Percentiles rank a stretch among this genome's conserved stretches.
Evolutionary conservation across 371 early-diverging fungal species (phyloP).

Genomic region (Dinochytrium kinnereticum): DNA sequence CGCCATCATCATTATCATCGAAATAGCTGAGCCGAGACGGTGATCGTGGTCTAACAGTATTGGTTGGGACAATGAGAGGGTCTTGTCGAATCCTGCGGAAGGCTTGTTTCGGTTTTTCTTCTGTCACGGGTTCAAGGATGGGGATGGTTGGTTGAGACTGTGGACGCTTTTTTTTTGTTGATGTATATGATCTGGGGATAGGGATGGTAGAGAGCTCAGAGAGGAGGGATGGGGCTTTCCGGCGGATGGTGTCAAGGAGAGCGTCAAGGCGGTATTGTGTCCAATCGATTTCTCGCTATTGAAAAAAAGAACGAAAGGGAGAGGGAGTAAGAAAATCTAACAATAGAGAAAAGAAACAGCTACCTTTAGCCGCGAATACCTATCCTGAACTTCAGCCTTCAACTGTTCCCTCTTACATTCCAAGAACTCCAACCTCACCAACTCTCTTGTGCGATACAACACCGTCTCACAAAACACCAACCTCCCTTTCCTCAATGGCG

Average conservation of each 20-base stretch:
- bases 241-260: slow-evolving; percentile 28
- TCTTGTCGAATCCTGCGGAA: not conserved
- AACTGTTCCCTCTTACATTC: slow-evolving; percentile 23
- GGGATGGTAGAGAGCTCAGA: not conserved
- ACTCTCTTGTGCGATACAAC: not conserved
- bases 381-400: slow-evolving; percentile 21
- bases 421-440: slow-evolving; percentile 15
- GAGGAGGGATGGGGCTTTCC: slow-evolving; percentile 26
- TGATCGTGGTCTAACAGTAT: not conserved
- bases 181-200: slow-evolving; percentile 3
- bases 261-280: slow-evolving; percentile 28
- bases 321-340: too few species aligned
- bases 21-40: too few species aligned
- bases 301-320: not conserved
- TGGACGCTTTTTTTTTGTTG: too few species aligned
- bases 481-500: slow-evolving; percentile 20
- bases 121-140: not conserved
- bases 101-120: not conserved
- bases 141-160: not conserved
- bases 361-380: slow-evolving; percentile 26
- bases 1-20: too few species aligned
- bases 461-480: slow-evolving; percentile 26
- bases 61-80: not conserved
- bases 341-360: not conserved
- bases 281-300: slow-evolving; percentile 31